Evolutionary conservation across 768 basidiomycete genomes (phyloP).

Genomic region (Russula foetens): DNA sequence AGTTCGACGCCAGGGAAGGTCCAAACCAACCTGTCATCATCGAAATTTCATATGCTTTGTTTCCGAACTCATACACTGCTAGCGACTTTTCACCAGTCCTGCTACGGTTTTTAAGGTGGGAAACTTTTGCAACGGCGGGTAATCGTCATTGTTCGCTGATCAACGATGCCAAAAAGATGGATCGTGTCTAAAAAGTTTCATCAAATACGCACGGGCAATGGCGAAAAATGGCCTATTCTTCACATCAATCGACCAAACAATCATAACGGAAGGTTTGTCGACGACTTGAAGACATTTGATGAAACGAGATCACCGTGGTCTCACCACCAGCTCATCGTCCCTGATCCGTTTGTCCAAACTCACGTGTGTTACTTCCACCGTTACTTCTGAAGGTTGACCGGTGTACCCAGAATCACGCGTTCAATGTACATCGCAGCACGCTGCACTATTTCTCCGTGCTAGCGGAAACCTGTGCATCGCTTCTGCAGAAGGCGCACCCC

Average conservation of each 20-base stretch:
- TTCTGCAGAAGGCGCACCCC: constrained; percentile 1
- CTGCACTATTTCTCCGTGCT: constrained; percentile 11
- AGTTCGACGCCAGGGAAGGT: constrained; percentile 1
- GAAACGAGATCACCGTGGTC: constrained; percentile 9
- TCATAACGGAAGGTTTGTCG: background rate
- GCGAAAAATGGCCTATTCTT: constrained; percentile 8
- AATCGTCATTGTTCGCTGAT: background rate
- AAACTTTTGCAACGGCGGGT: background rate
- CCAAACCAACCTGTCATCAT: constrained; percentile 4
- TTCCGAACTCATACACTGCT: background rate
- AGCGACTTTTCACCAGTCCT: constrained; percentile 7
- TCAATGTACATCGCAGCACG: constrained; percentile 12
- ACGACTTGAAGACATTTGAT: constrained; percentile 1
- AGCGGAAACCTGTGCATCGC: constrained; percentile 7
- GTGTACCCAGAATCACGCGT: constrained; percentile 17
- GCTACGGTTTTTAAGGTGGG: constrained; percentile 16
- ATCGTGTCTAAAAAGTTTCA: constrained; percentile 13
- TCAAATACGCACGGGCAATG: background rate
- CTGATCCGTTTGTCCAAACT: constrained; percentile 17
- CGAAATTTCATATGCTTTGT: constrained; percentile 9
- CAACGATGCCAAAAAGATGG: constrained; percentile 5
- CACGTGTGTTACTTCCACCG: constrained; percentile 1
- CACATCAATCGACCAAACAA: constrained; percentile 3
- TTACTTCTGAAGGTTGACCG: background rate
- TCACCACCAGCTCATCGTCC: constrained; percentile 17